phyloP scores from a whole-genome alignment of 176 grass and related monocot species.

The Avena atlantica region DNA sequence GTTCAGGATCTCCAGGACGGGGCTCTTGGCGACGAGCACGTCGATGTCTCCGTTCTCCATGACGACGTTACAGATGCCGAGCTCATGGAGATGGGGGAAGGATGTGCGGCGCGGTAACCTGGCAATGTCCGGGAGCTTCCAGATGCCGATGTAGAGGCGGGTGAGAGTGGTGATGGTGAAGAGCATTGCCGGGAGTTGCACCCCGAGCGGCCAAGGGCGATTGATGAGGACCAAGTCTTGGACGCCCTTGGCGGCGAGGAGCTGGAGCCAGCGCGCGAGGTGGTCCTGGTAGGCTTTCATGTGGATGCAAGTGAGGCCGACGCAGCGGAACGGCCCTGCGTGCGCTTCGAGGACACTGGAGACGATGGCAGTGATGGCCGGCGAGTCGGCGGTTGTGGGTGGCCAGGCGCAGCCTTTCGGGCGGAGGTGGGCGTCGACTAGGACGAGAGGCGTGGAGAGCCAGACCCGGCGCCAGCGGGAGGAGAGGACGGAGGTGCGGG shows the following conservation, averaged over 20 bases:
- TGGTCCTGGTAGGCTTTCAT: neutral
- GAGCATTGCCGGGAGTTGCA: neutral
- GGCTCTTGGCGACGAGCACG: neutral
- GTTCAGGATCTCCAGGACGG: conserved; percentile 11
- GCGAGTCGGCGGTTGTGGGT: neutral
- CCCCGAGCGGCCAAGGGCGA: neutral
- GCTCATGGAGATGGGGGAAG: conserved; percentile 25
- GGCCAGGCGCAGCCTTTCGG: neutral
- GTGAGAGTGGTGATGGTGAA: neutral
- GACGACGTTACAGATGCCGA: neutral
- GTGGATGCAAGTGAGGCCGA: conserved; percentile 2
- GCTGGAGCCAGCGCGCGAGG: neutral
- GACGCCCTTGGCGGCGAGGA: neutral
- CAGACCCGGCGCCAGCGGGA: conserved; percentile 1
- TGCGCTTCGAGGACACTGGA: neutral
- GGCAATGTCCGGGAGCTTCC: conserved; percentile 3
- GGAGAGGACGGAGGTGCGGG: conserved; percentile 12
- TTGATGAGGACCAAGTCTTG: neutral
- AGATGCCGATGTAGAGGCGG: neutral
- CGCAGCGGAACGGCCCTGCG: neutral
- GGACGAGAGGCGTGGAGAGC: neutral
- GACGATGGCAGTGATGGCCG: neutral
- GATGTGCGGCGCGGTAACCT: neutral
- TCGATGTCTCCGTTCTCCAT: neutral
- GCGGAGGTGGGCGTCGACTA: neutral